Base-by-base conservation (phyloP, 352 stramenopile species). In the Globisporangium apiculatum region DNA sequence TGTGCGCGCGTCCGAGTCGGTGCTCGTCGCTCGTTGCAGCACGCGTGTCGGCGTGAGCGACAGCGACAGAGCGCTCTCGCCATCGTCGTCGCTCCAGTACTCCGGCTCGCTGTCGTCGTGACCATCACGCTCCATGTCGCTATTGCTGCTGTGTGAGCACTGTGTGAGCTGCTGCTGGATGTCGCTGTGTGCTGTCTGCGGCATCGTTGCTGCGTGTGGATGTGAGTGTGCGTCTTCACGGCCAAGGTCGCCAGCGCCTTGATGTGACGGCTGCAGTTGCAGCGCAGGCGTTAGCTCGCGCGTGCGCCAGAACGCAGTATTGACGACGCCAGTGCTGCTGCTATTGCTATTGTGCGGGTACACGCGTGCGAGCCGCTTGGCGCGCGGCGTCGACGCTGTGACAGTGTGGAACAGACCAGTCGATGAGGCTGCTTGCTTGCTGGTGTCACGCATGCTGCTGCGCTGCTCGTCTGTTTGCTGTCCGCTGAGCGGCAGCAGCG, bases 401-500 rank as follows among this genome's bases (percentile, higher is more conserved):
- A 87, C 74, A 0, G 77, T 85, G 60, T 87, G 75, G 51, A 70
- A 79, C 37, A 75, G 68, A 37, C 69, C n/a, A n/a, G n/a, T n/a
- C 43, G 5, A 14, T 17, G 49, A 54, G 15, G 37, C 11, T 18
- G 42, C 42, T 47, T 15, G 7, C 11, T 47, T 48, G 48, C n/a
- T 47, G 24, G 24, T 31, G 24, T 46, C 37, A 10, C 4, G 35
- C 15, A 14, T 11, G n/a, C 41, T 45, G 24, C 12, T 40, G 35
- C 11, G 11, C n/a, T 17, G 42, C 38, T 63, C 58, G 3, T 31
- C 42, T 0, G 58, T 63, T 11, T 40, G 50, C 46, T 63, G 50
- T 12, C 51, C 57, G 41, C 57, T 17, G 38, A 36, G 31, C 24
- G 9, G 3, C n/a, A 38, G 7, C 38, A 41, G 17, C 35, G 11